phyloP scores from a whole-genome alignment of 805 yeast genomes.

The Groenewaldozyma salmanticensis region DNA sequence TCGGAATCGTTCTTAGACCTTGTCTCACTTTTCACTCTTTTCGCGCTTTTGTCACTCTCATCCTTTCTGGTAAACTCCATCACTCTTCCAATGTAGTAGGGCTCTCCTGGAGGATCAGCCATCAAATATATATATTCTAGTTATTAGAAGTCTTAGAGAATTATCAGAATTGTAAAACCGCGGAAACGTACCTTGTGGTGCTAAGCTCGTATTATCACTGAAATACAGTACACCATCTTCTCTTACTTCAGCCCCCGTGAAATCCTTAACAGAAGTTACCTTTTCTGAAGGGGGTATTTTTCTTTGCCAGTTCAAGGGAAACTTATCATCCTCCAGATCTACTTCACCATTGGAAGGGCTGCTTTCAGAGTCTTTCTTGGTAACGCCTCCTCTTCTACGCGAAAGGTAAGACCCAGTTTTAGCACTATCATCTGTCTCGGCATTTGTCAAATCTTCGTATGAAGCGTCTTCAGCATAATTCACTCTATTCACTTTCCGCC shows the following conservation, averaged over 20 bases:
- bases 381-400: constrained; percentile 5
- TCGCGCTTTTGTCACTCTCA: constrained; percentile 7
- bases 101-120: constrained; percentile 91
- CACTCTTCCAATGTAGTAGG: constrained; percentile 79
- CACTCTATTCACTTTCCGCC: constrained; percentile 17
- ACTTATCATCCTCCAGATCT: constrained; percentile 6
- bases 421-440: constrained; percentile 3
- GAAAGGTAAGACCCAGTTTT: background rate
- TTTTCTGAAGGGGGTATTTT: constrained; percentile 19
- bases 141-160: background rate
- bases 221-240: constrained; percentile 22
- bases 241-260: constrained; percentile 31
- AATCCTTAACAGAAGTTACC: constrained; percentile 25
- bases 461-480: constrained; percentile 20
- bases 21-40: constrained; percentile 11
- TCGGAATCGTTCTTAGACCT: constrained; percentile 35
- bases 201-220: constrained; percentile 18
- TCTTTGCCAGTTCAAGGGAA: constrained; percentile 25
- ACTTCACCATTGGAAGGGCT: background rate
- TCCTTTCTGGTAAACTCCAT: constrained; percentile 55
- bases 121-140: constrained; percentile 68
- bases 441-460: constrained; percentile 8
- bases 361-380: constrained; percentile 1
- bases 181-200: constrained; percentile 22
- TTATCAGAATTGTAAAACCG: background rate